Evolutionary conservation across 208 protist species (phyloP).

Genomic region (Kentomonas sorsogonicus): DNA sequence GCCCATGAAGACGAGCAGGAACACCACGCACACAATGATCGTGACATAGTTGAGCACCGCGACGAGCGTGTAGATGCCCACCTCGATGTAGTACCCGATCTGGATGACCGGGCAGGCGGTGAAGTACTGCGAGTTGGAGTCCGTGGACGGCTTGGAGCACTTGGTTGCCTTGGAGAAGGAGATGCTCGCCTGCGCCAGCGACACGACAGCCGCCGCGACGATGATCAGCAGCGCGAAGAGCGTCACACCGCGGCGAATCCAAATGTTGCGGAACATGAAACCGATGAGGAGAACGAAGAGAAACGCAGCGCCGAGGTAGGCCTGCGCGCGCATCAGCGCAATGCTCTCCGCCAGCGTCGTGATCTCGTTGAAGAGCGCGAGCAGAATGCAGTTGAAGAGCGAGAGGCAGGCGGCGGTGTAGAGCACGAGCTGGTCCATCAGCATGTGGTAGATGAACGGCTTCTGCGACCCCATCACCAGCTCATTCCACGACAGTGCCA

Average conservation of each 20-base stretch:
- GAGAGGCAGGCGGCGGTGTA: slow-evolving; percentile 20
- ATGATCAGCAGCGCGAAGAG: slow-evolving; percentile 15
- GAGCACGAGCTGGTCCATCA: slow-evolving; percentile 17
- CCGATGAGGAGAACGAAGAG: slow-evolving; percentile 23
- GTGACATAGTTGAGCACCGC: slow-evolving; percentile 30
- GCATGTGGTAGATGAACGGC: slow-evolving; percentile 26
- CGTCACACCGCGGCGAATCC: slow-evolving; percentile 14
- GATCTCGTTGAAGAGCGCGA: slow-evolving; percentile 31
- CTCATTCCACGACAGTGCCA: slow-evolving; percentile 3
- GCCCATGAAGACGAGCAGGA: slow-evolving; percentile 17
- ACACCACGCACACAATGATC: slow-evolving; percentile 15
- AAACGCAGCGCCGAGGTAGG: slow-evolving; percentile 28
- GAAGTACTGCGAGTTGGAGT: slow-evolving; percentile 10
- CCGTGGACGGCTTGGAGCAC: slow-evolving; percentile 17
- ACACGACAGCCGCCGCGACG: slow-evolving; percentile 15
- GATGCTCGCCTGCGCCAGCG: slow-evolving; percentile 19
- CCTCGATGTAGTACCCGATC: slow-evolving; percentile 29
- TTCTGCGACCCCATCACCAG: slow-evolving; percentile 8
- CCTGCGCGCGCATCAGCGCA: slow-evolving; percentile 18
- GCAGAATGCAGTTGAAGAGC: slow-evolving; percentile 34
- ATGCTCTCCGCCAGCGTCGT: slow-evolving; percentile 9
- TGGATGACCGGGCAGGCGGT: slow-evolving; percentile 20
- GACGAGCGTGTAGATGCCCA: slow-evolving; percentile 21
- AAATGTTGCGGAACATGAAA: slow-evolving; percentile 18
- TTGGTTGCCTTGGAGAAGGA: slow-evolving; percentile 21